Conservation (phyloP, 2,329 filamentous ascomycete genomes). For the Fusarium coffeatum region DNA sequence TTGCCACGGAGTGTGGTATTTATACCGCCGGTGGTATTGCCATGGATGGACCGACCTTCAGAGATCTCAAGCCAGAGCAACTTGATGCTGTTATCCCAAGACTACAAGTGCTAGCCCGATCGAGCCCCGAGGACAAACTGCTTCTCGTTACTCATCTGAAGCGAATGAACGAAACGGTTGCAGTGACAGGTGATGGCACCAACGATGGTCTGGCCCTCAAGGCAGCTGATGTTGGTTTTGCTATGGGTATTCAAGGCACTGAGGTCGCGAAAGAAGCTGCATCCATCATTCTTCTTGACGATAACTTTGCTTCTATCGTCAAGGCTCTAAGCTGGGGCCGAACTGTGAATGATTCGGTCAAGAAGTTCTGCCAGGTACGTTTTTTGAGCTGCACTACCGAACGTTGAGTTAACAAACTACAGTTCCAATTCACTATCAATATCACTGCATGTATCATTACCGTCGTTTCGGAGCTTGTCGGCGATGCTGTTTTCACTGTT, state of each 20-base stretch:
- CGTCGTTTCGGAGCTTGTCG: conserved; percentile 71
- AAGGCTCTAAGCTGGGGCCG: conserved; percentile 77
- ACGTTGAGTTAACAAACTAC: conserved; percentile 4
- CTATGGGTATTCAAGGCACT: conserved; percentile 74
- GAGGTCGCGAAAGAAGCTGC: conserved; percentile 76
- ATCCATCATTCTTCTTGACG: conserved; percentile 75
- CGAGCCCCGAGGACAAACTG: conserved; percentile 69
- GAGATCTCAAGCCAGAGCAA: conserved; percentile 65
- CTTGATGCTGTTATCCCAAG: conserved; percentile 64
- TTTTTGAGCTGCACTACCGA: neutral
- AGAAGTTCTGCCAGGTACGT: conserved; percentile 72
- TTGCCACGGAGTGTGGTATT: conserved; percentile 73
- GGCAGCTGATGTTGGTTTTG: conserved; percentile 74
- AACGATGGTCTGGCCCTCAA: conserved; percentile 75
- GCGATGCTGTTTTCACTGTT: conserved; percentile 69
- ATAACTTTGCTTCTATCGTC: conserved; percentile 74
- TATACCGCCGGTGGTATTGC: conserved; percentile 70
- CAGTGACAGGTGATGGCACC: conserved; percentile 74
- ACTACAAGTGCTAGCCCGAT: conserved; percentile 65
- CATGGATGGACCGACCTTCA: conserved; percentile 74
- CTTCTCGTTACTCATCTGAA: conserved; percentile 68
- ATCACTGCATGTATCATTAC: conserved; percentile 75
- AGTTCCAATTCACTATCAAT: conserved; percentile 77
- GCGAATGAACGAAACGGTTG: conserved; percentile 66
- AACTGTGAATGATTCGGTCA: conserved; percentile 74